Percentiles rank a stretch among this genome's conserved stretches.
These are phyloP conservation scores for Astrocystis sublimbata DNA, from an alignment of 495 filamentous ascomycete genomes.

Conservation along the genomic window DNA sequence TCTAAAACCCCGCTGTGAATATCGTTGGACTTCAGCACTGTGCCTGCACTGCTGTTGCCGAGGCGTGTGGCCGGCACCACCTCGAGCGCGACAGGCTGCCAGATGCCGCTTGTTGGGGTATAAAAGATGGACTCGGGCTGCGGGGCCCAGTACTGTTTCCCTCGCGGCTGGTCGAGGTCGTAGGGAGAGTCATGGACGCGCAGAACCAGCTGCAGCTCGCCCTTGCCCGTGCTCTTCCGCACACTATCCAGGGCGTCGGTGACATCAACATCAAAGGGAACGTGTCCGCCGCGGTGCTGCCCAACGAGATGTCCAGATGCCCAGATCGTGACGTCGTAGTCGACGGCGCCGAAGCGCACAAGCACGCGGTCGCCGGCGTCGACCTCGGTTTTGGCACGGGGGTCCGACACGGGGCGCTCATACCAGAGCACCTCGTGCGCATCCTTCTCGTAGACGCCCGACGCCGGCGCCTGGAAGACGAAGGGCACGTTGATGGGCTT, in stretches of 20 bases:
- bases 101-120: constrained; percentile 62
- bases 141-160: constrained; percentile 47
- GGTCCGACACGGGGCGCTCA: constrained; percentile 50
- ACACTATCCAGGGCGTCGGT: constrained; percentile 47
- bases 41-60: constrained; percentile 33
- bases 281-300: constrained; percentile 60
- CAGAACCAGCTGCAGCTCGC: constrained; percentile 24
- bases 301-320: constrained; percentile 53
- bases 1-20: constrained; percentile 30
- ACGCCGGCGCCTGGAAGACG: constrained; percentile 58
- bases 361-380: constrained; percentile 45
- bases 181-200: constrained; percentile 48
- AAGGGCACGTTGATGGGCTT: constrained; percentile 57
- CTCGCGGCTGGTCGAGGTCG: constrained; percentile 51
- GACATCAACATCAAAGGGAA: constrained; percentile 57
- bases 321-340: constrained; percentile 62
- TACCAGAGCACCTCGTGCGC: constrained; percentile 65
- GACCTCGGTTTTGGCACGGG: constrained; percentile 38
- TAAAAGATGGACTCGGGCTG: constrained; percentile 63
- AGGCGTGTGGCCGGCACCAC: constrained; percentile 46
- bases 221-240: constrained; percentile 30
- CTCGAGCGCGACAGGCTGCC: constrained; percentile 65
- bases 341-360: constrained; percentile 62
- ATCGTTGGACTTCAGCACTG: constrained; percentile 33
- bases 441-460: constrained; percentile 53